Percentiles rank a stretch among this genome's conserved stretches.
Evolutionary conservation across 345 rosid species (phyloP).

Genomic region (Salix udensis): DNA sequence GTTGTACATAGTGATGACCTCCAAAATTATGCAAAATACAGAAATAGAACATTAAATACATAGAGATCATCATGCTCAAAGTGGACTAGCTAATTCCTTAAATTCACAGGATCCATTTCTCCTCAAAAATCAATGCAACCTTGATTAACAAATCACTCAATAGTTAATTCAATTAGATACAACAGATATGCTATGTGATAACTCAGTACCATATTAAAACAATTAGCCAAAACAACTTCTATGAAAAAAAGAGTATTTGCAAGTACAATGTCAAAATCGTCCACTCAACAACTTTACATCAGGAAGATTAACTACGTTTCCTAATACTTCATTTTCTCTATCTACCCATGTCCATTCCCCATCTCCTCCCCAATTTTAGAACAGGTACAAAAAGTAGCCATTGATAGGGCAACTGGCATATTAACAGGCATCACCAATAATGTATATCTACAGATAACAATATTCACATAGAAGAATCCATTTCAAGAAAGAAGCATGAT

Average conservation of each 20-base stretch:
- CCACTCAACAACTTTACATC: not conserved
- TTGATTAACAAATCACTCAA: not conserved
- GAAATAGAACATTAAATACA: not conserved
- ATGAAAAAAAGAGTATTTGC: not conserved
- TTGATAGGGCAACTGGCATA: not conserved
- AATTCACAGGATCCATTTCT: conserved; percentile 4
- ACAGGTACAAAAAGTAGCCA: not conserved
- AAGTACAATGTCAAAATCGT: not conserved
- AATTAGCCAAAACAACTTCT: not conserved
- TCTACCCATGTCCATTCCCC: not conserved
- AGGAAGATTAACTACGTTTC: not conserved
- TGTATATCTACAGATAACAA: not conserved
- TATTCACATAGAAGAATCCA: not conserved
- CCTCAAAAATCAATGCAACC: not conserved
- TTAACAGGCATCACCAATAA: not conserved
- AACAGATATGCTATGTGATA: not conserved
- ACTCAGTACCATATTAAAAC: not conserved
- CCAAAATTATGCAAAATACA: not conserved
- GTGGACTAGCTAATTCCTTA: not conserved
- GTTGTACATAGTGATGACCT: not conserved
- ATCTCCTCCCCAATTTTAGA: not conserved
- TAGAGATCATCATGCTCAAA: not conserved
- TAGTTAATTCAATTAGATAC: not conserved
- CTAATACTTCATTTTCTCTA: not conserved
- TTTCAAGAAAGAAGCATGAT: not conserved